A percentile compares a stretch with the other conserved stretches of the same genome.
Evolutionary conservation across 176 grass and related monocot genomes (phyloP).

Genomic region (Secale cereale): DNA sequence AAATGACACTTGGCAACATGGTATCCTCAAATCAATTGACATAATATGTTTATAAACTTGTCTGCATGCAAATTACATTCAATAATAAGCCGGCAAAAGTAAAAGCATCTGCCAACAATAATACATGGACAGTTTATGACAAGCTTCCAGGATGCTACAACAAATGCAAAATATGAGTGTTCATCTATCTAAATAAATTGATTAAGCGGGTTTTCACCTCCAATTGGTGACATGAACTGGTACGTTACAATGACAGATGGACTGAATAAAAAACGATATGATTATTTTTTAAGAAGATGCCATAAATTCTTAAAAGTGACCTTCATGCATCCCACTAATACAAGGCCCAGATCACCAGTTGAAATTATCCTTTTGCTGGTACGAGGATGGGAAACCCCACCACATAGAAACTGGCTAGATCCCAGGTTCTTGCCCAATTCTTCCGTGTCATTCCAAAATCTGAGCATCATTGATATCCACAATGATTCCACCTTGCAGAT

Average conservation of each 20-base stretch:
- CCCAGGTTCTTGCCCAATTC: conserved; percentile 17
- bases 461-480: conserved; percentile 59
- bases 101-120: conserved; percentile 1
- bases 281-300: not conserved
- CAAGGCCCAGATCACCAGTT: conserved; percentile 63
- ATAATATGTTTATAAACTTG: not conserved
- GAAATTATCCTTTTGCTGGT: conserved; percentile 63
- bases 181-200: not conserved
- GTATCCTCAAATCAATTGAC: conserved; percentile 1
- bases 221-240: not conserved
- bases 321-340: conserved; percentile 83
- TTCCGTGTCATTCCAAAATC: conserved; percentile 43
- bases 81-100: not conserved
- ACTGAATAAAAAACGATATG: conserved; percentile 1
- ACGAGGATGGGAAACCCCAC: conserved; percentile 42
- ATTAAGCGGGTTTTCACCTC: not conserved
- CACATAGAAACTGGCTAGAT: conserved; percentile 28
- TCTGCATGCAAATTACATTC: conserved; percentile 4
- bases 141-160: not conserved
- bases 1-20: not conserved
- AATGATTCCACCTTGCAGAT: conserved; percentile 61
- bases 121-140: not conserved
- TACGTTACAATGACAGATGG: not conserved
- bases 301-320: conserved; percentile 28
- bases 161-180: not conserved